phyloP scores from a whole-genome alignment of 108 stramenopile genomes.

The Nitzschia sp. region DNA sequence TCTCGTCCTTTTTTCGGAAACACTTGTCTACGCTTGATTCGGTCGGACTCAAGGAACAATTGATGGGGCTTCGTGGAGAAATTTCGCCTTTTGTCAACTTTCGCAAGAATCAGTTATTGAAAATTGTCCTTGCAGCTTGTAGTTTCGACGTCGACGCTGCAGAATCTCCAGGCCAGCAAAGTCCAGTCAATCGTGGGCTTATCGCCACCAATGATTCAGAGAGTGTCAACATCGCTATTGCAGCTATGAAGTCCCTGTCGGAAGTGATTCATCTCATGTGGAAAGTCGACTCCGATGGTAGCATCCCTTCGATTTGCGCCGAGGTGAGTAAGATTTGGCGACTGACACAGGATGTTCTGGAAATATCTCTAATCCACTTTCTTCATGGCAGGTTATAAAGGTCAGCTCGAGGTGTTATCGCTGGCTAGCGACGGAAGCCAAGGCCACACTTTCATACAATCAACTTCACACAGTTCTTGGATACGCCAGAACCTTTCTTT shows the following conservation, averaged over 20 bases:
- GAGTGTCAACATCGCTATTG: neutral
- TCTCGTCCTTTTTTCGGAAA: conserved; percentile 26
- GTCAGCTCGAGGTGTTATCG: neutral
- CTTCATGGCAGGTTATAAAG: neutral
- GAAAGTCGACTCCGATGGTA: conserved; percentile 28
- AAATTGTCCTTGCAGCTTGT: conserved; percentile 22
- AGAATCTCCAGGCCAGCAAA: neutral
- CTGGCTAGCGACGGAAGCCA: neutral
- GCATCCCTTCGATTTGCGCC: conserved; percentile 15
- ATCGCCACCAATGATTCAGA: neutral
- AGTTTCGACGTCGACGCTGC: conserved; percentile 24
- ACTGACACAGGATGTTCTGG: conserved; percentile 2
- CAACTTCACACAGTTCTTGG: conserved; percentile 7
- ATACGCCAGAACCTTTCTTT: conserved; percentile 11
- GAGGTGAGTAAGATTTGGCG: conserved; percentile 27
- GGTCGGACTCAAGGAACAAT: conserved; percentile 21
- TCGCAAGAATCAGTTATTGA: conserved; percentile 37
- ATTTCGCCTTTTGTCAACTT: conserved; percentile 24
- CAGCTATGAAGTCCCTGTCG: conserved; percentile 4
- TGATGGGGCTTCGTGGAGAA: conserved; percentile 6
- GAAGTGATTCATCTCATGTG: conserved; percentile 19
- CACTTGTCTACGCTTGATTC: conserved; percentile 19
- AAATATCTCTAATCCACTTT: neutral
- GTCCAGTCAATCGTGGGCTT: neutral
- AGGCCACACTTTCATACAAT: neutral